Percentiles rank a stretch among this genome's conserved stretches.
phyloP scores from a whole-genome alignment of 352 stramenopile species.

The Stramenopiles sp. region DNA sequence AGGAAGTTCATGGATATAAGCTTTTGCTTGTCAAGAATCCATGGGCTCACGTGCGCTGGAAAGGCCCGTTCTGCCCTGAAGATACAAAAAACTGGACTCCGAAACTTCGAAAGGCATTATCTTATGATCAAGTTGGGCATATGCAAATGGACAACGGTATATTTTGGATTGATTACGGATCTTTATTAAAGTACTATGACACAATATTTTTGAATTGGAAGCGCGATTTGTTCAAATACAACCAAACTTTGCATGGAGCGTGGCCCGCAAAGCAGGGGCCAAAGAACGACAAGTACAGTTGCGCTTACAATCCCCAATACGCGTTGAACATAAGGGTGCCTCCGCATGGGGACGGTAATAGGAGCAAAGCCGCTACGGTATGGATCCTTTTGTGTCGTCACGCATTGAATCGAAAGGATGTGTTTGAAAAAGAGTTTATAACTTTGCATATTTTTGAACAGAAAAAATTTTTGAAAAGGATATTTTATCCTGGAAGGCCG shows the following conservation, averaged over 20 bases:
- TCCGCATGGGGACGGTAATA: not conserved
- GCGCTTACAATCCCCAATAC: constrained; percentile 81
- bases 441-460: constrained; percentile 65
- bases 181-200: constrained; percentile 68
- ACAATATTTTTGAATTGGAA: constrained; percentile 89
- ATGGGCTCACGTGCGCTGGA: constrained; percentile 42
- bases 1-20: constrained; percentile 11
- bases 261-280: constrained; percentile 55
- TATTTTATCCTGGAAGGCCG: constrained; percentile 55
- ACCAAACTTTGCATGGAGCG: constrained; percentile 49
- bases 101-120: constrained; percentile 29
- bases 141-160: constrained; percentile 60
- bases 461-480: constrained; percentile 30
- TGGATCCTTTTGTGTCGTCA: constrained; percentile 80
- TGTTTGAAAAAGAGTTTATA: constrained; percentile 35
- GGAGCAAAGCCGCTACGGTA: constrained; percentile 22
- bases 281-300: constrained; percentile 61
- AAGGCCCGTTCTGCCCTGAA: constrained; percentile 46
- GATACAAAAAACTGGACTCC: constrained; percentile 32
- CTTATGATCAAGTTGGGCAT: constrained; percentile 27
- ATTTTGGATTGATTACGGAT: constrained; percentile 86
- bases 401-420: constrained; percentile 32
- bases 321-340: constrained; percentile 32
- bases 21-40: constrained; percentile 89
- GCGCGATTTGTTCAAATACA: constrained; percentile 60